phyloP scores from a whole-genome alignment of 345 rosid genomes.

The Gossypium arboreum region DNA sequence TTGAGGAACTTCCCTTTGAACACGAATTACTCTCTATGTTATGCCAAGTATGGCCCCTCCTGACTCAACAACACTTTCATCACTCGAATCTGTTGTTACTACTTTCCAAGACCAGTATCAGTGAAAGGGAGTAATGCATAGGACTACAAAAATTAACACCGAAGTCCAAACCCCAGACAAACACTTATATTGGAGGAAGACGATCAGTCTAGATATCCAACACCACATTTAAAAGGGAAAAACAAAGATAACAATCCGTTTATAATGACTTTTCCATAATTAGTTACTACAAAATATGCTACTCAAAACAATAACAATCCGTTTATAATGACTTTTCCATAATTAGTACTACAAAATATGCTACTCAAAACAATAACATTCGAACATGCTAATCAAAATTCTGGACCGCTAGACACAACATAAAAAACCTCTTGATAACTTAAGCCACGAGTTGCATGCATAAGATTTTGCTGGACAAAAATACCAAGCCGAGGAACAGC shows the following conservation, averaged over 20 bases:
- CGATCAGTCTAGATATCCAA: neutral
- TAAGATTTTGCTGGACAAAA: neutral
- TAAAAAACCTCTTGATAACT: neutral
- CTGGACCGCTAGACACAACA: neutral
- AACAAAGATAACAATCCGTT: neutral
- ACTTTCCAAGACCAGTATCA: neutral
- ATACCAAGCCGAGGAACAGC: neutral
- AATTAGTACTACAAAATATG: neutral
- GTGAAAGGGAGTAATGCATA: neutral
- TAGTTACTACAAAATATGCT: neutral
- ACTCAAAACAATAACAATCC: neutral
- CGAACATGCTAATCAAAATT: conserved; percentile 1
- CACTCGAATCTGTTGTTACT: neutral
- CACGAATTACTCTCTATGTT: too few relatives aligned
- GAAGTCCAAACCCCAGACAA: neutral
- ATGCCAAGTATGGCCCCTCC: too few relatives aligned
- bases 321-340: neutral
- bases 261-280: neutral
- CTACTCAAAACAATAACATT: neutral
- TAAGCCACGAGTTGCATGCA: neutral
- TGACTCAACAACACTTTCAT: too few relatives aligned
- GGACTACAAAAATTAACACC: neutral
- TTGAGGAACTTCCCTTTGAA: too few relatives aligned
- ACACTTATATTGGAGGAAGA: neutral
- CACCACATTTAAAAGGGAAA: neutral